Conservation (phyloP, 257 asterid species). For the Solanum piurae region DNA sequence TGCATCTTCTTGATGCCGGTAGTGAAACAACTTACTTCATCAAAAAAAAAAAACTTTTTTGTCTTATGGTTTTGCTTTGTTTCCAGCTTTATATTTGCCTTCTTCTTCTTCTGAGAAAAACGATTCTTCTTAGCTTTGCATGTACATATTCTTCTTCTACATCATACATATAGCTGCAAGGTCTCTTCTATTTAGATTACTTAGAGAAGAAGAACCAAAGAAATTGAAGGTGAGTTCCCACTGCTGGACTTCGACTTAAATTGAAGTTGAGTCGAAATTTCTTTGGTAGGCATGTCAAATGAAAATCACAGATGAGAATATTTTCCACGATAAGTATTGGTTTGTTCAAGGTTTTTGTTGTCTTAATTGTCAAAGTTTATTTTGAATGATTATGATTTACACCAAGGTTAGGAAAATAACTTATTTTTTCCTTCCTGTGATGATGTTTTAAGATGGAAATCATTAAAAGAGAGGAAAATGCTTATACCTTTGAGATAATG, state of each 20-base stretch:
- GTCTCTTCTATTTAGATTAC: neutral
- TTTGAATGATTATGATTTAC: neutral
- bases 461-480: neutral
- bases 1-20: too few relatives aligned
- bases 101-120: neutral
- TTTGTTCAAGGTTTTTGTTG: neutral
- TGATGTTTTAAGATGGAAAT: neutral
- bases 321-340: neutral
- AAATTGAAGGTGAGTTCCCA: neutral
- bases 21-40: too few relatives aligned
- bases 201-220: neutral
- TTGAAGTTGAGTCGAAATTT: neutral
- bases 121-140: neutral
- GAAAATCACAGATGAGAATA: neutral
- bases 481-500: neutral
- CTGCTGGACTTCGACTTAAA: neutral
- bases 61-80: neutral
- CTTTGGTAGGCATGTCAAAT: neutral
- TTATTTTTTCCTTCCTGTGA: neutral
- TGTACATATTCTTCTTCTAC: neutral
- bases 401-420: neutral
- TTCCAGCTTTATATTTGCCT: neutral
- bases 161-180: neutral
- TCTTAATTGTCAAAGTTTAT: neutral
- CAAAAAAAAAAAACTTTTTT: neutral